A percentile compares a stretch with the other conserved stretches of the same genome.
Conservation (phyloP, 2,329 filamentous ascomycete species). For the Dactylellina drechsleri region DNA sequence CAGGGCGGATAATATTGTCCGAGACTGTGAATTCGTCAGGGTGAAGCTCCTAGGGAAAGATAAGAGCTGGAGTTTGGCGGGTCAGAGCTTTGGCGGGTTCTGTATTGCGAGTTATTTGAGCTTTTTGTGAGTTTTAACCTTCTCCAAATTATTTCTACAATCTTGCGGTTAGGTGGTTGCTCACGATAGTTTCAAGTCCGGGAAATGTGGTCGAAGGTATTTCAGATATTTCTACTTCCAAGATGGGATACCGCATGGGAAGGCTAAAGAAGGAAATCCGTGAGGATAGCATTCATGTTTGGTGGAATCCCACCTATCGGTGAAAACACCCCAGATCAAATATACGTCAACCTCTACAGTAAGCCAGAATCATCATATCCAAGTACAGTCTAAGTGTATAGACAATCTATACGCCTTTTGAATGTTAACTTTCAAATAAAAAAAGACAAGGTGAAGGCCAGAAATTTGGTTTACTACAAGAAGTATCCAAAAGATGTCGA, state of each 20-base stretch:
- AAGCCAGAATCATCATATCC: neutral
- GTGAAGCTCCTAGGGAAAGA: conserved; percentile 72
- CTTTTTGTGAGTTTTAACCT: conserved; percentile 67
- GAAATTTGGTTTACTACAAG: conserved; percentile 81
- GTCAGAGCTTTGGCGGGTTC: conserved; percentile 93
- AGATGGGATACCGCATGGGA: neutral
- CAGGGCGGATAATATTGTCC: conserved; percentile 86
- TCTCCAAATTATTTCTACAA: neutral
- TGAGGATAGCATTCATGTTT: conserved; percentile 40
- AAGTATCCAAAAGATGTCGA: conserved; percentile 86
- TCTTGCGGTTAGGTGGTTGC: neutral
- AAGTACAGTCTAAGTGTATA: neutral
- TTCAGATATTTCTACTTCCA: neutral
- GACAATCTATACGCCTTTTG: too few species aligned
- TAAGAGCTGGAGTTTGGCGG: conserved; percentile 84
- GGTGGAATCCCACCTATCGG: conserved; percentile 81
- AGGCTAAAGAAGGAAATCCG: neutral
- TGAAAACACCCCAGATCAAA: conserved; percentile 74
- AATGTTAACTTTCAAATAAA: neutral
- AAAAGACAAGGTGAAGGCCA: conserved; percentile 71
- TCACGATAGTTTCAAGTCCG: conserved; percentile 18
- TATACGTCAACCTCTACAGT: conserved; percentile 68
- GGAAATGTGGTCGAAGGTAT: conserved; percentile 39
- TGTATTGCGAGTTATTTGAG: conserved; percentile 85
- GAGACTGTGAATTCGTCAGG: conserved; percentile 86